Base-by-base conservation (phyloP, 2,329 filamentous ascomycete genomes). In the Huntiella savannae region DNA sequence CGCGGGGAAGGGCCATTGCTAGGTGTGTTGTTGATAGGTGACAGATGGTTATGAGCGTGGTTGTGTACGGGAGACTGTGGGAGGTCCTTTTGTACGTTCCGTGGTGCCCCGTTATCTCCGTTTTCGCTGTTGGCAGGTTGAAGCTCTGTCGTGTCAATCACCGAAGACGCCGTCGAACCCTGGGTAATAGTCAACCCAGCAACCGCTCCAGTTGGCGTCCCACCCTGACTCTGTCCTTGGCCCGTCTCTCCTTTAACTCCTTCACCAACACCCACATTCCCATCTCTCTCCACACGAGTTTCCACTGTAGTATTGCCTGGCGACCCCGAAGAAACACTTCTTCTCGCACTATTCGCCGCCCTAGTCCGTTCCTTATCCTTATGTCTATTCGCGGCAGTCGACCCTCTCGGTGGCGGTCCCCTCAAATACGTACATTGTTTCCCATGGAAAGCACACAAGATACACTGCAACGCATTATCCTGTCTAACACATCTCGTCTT, bases 401-500 rank as follows among this genome's bases (percentile, higher is more conserved):
- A 47, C n/a, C 48, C 48, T 15, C 59, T 57, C 28, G 58, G 58
- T 12, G 58, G 57, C 13, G 59, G 59, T 0, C 59, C 59, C n/a
- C 58, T 57, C 43, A 77, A 64, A 56, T 77, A 80, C 17, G 76
- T 79, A 58, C 76, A 79, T 51, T 75, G 70, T 55, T 78, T 73
- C 57, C 73, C 73, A 60, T 79, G 75, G 57, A 79, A 78, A 51
- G 71, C 69, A 59, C 76, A 80, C 49, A 79, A 62, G 42, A 78
- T 72, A 56, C 76, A 80, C 52, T 71, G 66, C 38, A 66, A 63
- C 53, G 68, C 67, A 47, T 66, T 69, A 45, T 76, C 70, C 55
- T 77, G 69, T 54, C 75, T 70, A 42, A 78, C 75, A 56, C 76
- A 80, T 54, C 74, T 71, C 52, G 70, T 73, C 62, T 80, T 80